These are phyloP conservation scores for Fusarium temperatum DNA, from an alignment of 2,329 filamentous ascomycete species.

Conservation along the genomic window DNA sequence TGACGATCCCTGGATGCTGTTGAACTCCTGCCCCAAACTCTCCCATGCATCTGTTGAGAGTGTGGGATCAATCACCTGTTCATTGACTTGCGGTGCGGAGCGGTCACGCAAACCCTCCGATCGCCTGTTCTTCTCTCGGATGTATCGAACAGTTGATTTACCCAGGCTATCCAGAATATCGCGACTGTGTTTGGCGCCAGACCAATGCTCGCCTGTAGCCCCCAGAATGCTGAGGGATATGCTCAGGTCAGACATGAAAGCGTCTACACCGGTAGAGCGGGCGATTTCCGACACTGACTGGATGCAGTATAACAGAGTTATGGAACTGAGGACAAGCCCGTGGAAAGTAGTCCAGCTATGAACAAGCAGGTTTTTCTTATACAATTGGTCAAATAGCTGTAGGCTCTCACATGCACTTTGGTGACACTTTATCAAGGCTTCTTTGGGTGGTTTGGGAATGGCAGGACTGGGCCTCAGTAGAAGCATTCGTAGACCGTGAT, in stretches of 20 bases:
- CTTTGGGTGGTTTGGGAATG: constrained; percentile 57
- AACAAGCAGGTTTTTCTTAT: constrained; percentile 54
- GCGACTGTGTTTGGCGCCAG: constrained; percentile 57
- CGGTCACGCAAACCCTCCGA: not conserved
- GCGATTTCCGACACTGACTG: constrained; percentile 56
- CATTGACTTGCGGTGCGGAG: not conserved
- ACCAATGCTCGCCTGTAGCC: constrained; percentile 62
- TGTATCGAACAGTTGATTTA: constrained; percentile 43
- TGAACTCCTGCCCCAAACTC: not conserved
- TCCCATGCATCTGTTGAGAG: constrained; percentile 2
- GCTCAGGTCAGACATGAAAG: constrained; percentile 53
- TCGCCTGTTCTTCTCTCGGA: constrained; percentile 24
- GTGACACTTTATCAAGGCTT: constrained; percentile 53
- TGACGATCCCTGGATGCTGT: not conserved
- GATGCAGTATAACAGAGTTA: constrained; percentile 62
- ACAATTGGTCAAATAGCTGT: constrained; percentile 53
- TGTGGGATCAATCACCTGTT: not conserved
- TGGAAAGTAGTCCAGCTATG: constrained; percentile 61
- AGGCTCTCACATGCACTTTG: constrained; percentile 54
- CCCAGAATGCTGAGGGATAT: constrained; percentile 58
- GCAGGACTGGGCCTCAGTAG: constrained; percentile 61
- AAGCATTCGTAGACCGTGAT: constrained; percentile 59
- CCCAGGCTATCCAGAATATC: constrained; percentile 55
- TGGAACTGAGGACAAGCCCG: constrained; percentile 56
- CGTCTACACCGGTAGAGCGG: constrained; percentile 48